These are phyloP conservation scores for Huntiella omanensis DNA, from an alignment of 2,329 filamentous ascomycete genomes.

Conservation along the genomic window DNA sequence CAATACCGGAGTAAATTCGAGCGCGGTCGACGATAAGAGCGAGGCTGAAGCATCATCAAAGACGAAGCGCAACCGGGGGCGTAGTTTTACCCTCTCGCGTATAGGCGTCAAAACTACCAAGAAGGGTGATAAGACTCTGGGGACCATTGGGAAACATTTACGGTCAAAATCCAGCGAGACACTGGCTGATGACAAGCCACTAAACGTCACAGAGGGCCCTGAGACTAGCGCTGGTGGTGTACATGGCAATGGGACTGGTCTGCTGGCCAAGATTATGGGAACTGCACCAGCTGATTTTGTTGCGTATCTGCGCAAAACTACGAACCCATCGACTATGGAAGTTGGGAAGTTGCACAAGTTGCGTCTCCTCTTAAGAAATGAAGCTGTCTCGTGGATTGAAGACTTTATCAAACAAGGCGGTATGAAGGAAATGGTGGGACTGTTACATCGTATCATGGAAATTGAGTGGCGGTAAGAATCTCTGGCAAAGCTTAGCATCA, in stretches of 20 bases:
- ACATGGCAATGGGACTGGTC: slow-evolving; percentile 27
- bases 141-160: slow-evolving; percentile 34
- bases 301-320: slow-evolving; percentile 60
- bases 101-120: slow-evolving; percentile 15
- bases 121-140: slow-evolving; percentile 41
- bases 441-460: slow-evolving; percentile 81
- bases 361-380: slow-evolving; percentile 71
- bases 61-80: slow-evolving; percentile 44
- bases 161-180: slow-evolving; percentile 58
- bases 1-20: slow-evolving; percentile 14
- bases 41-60: slow-evolving; percentile 21
- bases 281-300: slow-evolving; percentile 72
- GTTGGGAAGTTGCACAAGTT: slow-evolving; percentile 94
- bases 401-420: slow-evolving; percentile 76
- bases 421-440: slow-evolving; percentile 74
- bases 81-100: slow-evolving; percentile 62
- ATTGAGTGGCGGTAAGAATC: slow-evolving; percentile 75
- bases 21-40: slow-evolving; percentile 21
- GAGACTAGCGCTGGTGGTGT: slow-evolving; percentile 26
- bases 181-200: slow-evolving; percentile 39
- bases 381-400: slow-evolving; percentile 91
- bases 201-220: slow-evolving; percentile 18
- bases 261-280: slow-evolving; percentile 50
- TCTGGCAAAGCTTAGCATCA: background rate
- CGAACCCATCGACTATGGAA: slow-evolving; percentile 66